Evolutionary conservation across 805 yeast genomes (phyloP).

Genomic region (Saccharomycopsis fodiens): DNA sequence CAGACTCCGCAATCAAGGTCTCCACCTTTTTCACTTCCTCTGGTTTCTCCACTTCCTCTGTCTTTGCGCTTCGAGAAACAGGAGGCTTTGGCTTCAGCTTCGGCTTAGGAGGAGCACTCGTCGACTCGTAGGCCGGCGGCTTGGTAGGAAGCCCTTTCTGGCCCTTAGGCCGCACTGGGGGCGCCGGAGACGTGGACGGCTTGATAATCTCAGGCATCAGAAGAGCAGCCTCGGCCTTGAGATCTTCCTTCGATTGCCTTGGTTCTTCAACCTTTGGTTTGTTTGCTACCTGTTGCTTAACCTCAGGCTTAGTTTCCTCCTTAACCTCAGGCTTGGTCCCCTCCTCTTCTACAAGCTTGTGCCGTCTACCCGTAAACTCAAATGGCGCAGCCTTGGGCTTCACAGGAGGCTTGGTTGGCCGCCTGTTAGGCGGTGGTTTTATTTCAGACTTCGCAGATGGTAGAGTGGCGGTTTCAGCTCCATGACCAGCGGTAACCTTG

Average conservation of each 20-base stretch:
- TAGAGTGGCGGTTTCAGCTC: neutral
- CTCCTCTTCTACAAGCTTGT: neutral
- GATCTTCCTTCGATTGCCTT: neutral
- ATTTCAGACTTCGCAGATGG: neutral
- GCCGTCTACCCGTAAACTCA: conserved; percentile 1
- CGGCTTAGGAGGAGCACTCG: conserved; percentile 1
- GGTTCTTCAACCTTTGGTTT: neutral
- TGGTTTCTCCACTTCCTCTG: neutral
- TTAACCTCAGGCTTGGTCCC: neutral
- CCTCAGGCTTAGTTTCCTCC: too few relatives aligned
- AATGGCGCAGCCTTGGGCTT: neutral
- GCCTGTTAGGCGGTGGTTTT: neutral
- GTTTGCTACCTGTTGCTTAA: neutral
- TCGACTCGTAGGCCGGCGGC: neutral
- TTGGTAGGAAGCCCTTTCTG: neutral
- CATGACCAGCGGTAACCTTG: too few relatives aligned
- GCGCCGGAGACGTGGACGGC: too few relatives aligned
- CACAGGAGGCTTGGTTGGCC: neutral
- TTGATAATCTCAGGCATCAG: too few relatives aligned
- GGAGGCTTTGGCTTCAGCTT: conserved; percentile 1
- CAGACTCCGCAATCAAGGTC: too few relatives aligned
- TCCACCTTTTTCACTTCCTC: neutral
- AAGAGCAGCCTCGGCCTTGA: too few relatives aligned
- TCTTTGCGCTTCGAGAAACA: neutral
- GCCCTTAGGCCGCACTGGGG: neutral